Evolutionary conservation across 345 rosid genomes (phyloP).

Genomic region (Citrus australasica): DNA sequence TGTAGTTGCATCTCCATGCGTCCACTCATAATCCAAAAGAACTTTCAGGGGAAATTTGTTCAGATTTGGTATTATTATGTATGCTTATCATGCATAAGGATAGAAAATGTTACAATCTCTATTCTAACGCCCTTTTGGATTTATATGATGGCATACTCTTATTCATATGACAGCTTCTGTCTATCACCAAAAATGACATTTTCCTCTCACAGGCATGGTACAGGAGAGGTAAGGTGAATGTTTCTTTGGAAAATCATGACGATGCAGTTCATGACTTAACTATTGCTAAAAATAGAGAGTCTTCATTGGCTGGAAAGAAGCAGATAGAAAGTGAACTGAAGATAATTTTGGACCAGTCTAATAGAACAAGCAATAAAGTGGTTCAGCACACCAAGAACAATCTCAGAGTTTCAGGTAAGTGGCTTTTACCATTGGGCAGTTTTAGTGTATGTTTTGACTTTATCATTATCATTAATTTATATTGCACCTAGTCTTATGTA

Average conservation of each 20-base stretch:
- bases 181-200: neutral
- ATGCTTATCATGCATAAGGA: neutral
- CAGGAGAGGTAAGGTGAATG: slow-evolving; percentile 80
- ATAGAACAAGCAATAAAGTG: slow-evolving; percentile 13
- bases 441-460: neutral
- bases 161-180: neutral
- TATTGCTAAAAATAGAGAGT: slow-evolving; percentile 49
- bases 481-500: neutral
- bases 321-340: slow-evolving; percentile 64
- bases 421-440: slow-evolving; percentile 2
- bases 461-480: neutral
- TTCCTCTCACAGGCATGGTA: slow-evolving; percentile 59
- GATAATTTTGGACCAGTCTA: slow-evolving; percentile 25
- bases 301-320: slow-evolving; percentile 60
- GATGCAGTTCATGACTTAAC: slow-evolving; percentile 58
- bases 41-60: neutral
- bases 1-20: neutral
- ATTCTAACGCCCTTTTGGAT: neutral
- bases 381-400: slow-evolving; percentile 11
- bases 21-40: neutral
- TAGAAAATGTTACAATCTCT: neutral
- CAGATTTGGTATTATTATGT: neutral
- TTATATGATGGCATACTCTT: neutral
- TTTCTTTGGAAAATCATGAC: slow-evolving; percentile 45
- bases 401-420: slow-evolving; percentile 32